Evolutionary conservation across 2,329 filamentous ascomycete species (phyloP).

Genomic region (Claviceps monticola): DNA sequence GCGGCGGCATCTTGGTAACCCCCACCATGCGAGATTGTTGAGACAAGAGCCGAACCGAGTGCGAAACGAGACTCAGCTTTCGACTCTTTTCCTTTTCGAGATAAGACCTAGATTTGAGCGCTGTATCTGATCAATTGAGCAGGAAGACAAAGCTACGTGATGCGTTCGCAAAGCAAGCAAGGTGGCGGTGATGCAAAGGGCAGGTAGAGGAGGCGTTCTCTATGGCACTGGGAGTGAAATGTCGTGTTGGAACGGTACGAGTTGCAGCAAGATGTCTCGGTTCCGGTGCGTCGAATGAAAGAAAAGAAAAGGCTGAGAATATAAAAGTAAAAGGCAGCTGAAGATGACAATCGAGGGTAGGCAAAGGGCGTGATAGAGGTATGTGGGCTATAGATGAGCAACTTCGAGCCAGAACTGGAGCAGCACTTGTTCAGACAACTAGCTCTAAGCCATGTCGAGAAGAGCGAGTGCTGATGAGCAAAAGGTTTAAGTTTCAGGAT

Average conservation of each 20-base stretch:
- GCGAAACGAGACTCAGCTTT: slow-evolving; percentile 1
- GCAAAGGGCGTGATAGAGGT: background rate
- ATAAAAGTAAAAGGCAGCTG: background rate
- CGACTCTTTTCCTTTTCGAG: background rate
- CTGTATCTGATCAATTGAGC: slow-evolving; percentile 19
- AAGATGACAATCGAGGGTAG: background rate
- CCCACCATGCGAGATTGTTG: slow-evolving; percentile 17
- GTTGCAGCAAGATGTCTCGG: background rate
- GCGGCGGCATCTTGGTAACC: slow-evolving; percentile 78
- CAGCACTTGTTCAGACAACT: background rate
- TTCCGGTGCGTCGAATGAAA: background rate
- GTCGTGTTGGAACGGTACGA: background rate
- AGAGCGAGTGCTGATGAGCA: background rate
- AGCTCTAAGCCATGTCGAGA: slow-evolving; percentile 3
- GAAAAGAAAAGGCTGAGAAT: background rate
- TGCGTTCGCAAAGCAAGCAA: slow-evolving; percentile 16
- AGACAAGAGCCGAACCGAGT: slow-evolving; percentile 3
- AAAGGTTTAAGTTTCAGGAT: background rate
- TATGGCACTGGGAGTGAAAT: background rate
- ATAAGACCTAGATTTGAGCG: background rate
- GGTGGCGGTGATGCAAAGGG: slow-evolving; percentile 2
- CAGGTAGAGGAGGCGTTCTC: background rate
- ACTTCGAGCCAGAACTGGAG: background rate
- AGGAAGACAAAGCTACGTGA: slow-evolving; percentile 10
- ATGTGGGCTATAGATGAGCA: background rate